Evolutionary conservation across 2,329 filamentous ascomycete genomes (phyloP).

Genomic region (Cryoendolithus antarcticus): DNA sequence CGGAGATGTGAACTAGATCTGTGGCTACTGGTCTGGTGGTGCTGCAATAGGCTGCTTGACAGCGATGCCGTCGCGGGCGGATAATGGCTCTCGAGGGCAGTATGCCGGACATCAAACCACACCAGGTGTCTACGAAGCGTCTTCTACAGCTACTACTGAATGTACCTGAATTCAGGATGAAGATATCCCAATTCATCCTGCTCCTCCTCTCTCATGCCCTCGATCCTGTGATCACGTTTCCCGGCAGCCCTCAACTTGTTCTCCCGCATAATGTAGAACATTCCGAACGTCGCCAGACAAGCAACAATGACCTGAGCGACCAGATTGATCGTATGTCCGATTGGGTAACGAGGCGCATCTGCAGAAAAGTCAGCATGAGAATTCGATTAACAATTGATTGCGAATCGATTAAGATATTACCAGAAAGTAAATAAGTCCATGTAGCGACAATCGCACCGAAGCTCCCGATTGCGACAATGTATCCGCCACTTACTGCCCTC

Average conservation of each 20-base stretch:
- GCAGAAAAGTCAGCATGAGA: conserved; percentile 16
- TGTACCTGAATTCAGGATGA: conserved; percentile 46
- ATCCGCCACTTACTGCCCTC: conserved; percentile 43
- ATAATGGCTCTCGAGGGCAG: too few relatives aligned
- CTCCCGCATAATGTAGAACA: conserved; percentile 42
- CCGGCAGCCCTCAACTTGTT: conserved; percentile 38
- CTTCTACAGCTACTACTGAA: conserved; percentile 15
- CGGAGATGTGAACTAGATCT: too few relatives aligned
- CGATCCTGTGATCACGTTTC: conserved; percentile 37
- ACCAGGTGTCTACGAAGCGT: conserved; percentile 16
- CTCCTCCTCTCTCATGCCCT: conserved; percentile 37
- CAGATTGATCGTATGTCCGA: conserved; percentile 47
- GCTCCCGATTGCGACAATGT: conserved; percentile 44
- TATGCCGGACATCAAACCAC: too few relatives aligned
- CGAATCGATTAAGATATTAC: too few relatives aligned
- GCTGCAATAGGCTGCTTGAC: too few relatives aligned
- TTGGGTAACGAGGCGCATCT: conserved; percentile 36
- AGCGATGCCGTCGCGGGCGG: too few relatives aligned
- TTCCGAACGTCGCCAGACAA: conserved; percentile 35
- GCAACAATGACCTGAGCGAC: conserved; percentile 36
- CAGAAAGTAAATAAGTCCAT: conserved; percentile 13
- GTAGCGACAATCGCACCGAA: conserved; percentile 46
- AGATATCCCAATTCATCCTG: conserved; percentile 38
- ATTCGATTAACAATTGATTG: too few relatives aligned
- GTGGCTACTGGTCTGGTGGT: too few relatives aligned